A percentile compares a stretch with the other conserved stretches of the same genome.
Conservation (phyloP, 2,329 filamentous ascomycete species). For the Diplodia seriata region DNA sequence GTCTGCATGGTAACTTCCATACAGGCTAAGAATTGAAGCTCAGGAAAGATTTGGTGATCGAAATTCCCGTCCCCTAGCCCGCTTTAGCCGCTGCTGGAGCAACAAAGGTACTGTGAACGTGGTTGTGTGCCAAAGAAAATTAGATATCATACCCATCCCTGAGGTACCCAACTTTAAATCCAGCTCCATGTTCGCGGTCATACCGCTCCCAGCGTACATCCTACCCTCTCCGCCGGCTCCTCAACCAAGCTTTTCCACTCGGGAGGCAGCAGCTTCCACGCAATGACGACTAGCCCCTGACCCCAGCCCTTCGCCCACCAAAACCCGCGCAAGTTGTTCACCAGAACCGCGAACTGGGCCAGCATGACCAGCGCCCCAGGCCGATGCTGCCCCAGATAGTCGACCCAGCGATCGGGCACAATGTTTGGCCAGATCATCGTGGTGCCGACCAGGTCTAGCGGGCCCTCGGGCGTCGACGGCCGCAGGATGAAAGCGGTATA, state of each 20-base stretch:
- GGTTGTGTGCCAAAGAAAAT: not conserved
- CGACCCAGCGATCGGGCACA: slow-evolving; percentile 28
- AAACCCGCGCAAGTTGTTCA: slow-evolving; percentile 28
- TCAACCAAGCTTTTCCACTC: slow-evolving; percentile 19
- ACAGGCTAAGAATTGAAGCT: not conserved
- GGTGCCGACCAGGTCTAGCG: slow-evolving; percentile 24
- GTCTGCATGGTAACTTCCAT: not conserved
- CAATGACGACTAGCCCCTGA: slow-evolving; percentile 8
- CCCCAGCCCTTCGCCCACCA: slow-evolving; percentile 33
- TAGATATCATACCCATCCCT: not conserved
- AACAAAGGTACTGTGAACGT: not conserved
- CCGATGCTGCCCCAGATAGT: slow-evolving; percentile 13
- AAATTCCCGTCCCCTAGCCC: not conserved
- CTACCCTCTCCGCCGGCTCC: slow-evolving; percentile 18
- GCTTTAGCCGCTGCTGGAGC: not conserved
- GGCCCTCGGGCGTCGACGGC: slow-evolving; percentile 21
- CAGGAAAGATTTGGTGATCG: not conserved
- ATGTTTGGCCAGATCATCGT: slow-evolving; percentile 31
- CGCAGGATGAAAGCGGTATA: slow-evolving; percentile 26
- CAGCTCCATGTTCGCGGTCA: not conserved
- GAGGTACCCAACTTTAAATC: not conserved
- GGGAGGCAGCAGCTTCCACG: slow-evolving; percentile 12
- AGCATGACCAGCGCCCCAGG: slow-evolving; percentile 26
- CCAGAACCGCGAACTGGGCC: slow-evolving; percentile 23
- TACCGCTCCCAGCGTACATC: slow-evolving; percentile 1